Evolutionary conservation across 306 rosid genomes (phyloP).

Genomic region (Luffa acutangula): DNA sequence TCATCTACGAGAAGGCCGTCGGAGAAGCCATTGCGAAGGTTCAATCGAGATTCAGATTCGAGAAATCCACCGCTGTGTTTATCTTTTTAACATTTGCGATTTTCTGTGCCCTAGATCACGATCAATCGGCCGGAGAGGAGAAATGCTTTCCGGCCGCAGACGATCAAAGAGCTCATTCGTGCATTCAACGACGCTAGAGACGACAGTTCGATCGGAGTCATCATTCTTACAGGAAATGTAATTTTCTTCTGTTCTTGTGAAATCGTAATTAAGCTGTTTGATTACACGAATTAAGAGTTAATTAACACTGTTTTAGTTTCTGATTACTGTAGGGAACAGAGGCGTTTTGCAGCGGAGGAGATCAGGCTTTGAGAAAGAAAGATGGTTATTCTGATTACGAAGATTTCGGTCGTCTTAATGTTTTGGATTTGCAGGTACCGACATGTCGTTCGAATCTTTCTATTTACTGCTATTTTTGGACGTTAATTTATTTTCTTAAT

Average conservation of each 20-base stretch:
- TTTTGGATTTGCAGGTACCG: slow-evolving; percentile 77
- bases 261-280: neutral
- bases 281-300: neutral
- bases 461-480: neutral
- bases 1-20: slow-evolving; percentile 59
- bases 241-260: neutral
- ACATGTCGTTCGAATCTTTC: slow-evolving; percentile 2
- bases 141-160: slow-evolving; percentile 75
- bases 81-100: too few species aligned
- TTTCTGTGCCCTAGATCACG: slow-evolving; percentile 33
- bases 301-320: neutral
- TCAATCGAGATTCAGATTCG: neutral
- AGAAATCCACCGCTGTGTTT: neutral
- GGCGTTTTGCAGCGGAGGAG: slow-evolving; percentile 90
- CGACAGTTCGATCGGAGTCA: slow-evolving; percentile 64
- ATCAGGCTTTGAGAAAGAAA: slow-evolving; percentile 63
- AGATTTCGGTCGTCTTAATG: slow-evolving; percentile 60
- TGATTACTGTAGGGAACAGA: slow-evolving; percentile 46
- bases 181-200: slow-evolving; percentile 77
- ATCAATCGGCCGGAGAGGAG: slow-evolving; percentile 70
- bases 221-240: slow-evolving; percentile 78
- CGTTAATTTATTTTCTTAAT: neutral
- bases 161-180: slow-evolving; percentile 66
- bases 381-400: slow-evolving; percentile 77
- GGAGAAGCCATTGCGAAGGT: slow-evolving; percentile 91